Evolutionary conservation across 768 basidiomycete genomes (phyloP), one percentile per base, ranked within the genome.

Genomic region (Pleurotus eryngii): DNA sequence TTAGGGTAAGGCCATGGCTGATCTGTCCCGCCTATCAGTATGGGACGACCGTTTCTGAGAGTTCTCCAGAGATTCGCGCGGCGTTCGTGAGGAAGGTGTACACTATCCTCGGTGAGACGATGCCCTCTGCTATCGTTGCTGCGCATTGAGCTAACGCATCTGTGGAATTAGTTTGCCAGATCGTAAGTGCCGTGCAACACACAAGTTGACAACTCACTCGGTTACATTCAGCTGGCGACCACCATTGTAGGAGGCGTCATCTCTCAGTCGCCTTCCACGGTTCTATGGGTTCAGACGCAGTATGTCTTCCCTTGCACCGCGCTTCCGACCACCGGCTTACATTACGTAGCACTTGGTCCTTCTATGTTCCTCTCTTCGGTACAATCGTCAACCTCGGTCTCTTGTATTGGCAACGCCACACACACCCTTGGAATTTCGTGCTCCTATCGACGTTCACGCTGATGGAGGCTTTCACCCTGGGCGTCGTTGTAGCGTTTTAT

Each of bases 31-130:
- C 48, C 17, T 17, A 15, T 20, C 57, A 92, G 90, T 93, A 93
- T 65, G 92, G 92, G 1, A 85, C 87, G 1, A 84, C 84, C 1
- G 92, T 93, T 12, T 81, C 84, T 1, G 91, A 92, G 59, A 88
- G 88, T 59, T 81, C 88, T 9, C 70, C 78, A 3, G 87, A 92
- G 65, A 89, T 98, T 66, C 79, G 92, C 53, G 81, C 84, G 60
- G 91, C 86, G 4, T 98, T 98, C 72, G 78, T 98, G 56, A 82
- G 92, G 68, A 97, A 97, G 77, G 90, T 94, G 37, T 96, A 93
- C 72, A 84, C 82, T 26, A 93, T 96, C 64, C 83, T 98, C 3
- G 86, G 92, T 93, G 66, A 79, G 89, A 76, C 50, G 22, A 17
- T 35, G 11, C 8, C 30, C 7, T 35, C 9, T 9, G 8, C 11